Evolutionary conservation across 2,329 filamentous ascomycete genomes (phyloP).

Genomic region (Clonostachys rosea): DNA sequence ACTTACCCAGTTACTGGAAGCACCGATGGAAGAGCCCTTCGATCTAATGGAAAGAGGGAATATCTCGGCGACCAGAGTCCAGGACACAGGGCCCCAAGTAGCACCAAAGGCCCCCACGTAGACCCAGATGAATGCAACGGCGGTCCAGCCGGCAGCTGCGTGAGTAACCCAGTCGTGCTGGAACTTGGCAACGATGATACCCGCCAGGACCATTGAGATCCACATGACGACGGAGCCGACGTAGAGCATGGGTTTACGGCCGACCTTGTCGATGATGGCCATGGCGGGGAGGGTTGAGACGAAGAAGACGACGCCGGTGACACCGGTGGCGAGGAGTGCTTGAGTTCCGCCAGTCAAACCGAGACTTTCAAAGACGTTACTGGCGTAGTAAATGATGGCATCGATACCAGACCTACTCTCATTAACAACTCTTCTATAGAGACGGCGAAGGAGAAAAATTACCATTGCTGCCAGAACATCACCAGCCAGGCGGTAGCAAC

Average conservation of each 20-base stretch:
- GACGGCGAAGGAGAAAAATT: no score
- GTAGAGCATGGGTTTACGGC: constrained; percentile 30
- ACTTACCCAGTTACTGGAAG: constrained; percentile 40
- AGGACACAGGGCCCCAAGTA: constrained; percentile 49
- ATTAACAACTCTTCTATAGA: no score
- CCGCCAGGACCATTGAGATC: constrained; percentile 15
- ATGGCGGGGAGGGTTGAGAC: constrained; percentile 22
- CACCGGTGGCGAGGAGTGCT: constrained; percentile 62
- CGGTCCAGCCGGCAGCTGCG: constrained; percentile 16
- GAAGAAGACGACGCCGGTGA: constrained; percentile 68
- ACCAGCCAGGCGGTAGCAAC: constrained; percentile 60
- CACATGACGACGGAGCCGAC: constrained; percentile 21
- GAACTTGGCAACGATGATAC: constrained; percentile 15
- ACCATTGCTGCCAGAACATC: constrained; percentile 54
- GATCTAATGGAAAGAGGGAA: constrained; percentile 57
- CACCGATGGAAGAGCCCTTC: constrained; percentile 58
- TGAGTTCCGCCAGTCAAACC: constrained; percentile 42
- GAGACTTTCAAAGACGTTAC: constrained; percentile 32
- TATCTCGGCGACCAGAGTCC: constrained; percentile 48
- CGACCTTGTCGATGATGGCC: constrained; percentile 32
- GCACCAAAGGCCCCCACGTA: constrained; percentile 58
- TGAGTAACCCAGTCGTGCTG: constrained; percentile 13
- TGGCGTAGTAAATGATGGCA: constrained; percentile 40
- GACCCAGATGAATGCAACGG: constrained; percentile 28
- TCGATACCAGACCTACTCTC: constrained; percentile 7